phyloP scores from a whole-genome alignment of 1,284 basidiomycete species.

The Cryptococcus floricola region DNA sequence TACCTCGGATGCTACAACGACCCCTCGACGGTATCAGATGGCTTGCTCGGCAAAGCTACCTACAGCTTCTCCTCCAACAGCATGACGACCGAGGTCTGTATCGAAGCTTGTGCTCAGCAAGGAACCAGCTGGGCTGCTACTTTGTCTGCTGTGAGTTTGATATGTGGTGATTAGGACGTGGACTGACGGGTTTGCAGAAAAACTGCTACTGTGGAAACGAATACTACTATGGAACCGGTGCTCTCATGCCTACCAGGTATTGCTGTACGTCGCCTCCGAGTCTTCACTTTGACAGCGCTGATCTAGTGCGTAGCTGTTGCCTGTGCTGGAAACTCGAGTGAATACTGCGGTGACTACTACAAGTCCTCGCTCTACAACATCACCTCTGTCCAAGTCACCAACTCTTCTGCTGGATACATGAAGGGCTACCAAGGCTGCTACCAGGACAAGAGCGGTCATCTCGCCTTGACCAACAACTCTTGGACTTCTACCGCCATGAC shows the following conservation, averaged over 20 bases:
- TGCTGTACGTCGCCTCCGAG: slow-evolving; percentile 10
- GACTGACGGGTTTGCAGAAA: slow-evolving; percentile 5
- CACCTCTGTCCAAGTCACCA: neutral
- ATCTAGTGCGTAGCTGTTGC: neutral
- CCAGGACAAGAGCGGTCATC: slow-evolving; percentile 9
- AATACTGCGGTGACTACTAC: slow-evolving; percentile 5
- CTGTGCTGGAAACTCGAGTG: slow-evolving; percentile 5
- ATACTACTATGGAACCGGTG: slow-evolving; percentile 14
- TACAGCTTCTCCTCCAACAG: slow-evolving; percentile 11
- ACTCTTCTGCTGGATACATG: neutral
- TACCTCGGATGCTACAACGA: slow-evolving; percentile 3
- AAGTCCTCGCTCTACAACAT: slow-evolving; percentile 4
- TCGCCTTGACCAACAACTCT: slow-evolving; percentile 13
- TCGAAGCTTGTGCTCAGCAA: slow-evolving; percentile 2
- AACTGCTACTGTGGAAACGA: slow-evolving; percentile 18
- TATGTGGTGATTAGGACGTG: slow-evolving; percentile 14
- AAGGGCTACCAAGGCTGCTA: slow-evolving; percentile 14
- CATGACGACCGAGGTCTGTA: slow-evolving; percentile 8
- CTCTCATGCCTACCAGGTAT: slow-evolving; percentile 13
- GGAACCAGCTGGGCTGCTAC: slow-evolving; percentile 1
- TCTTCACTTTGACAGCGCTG: neutral
- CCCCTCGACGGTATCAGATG: slow-evolving; percentile 5
- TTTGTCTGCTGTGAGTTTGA: slow-evolving; percentile 2
- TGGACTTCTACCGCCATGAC: slow-evolving; percentile 18
- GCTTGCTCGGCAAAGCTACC: slow-evolving; percentile 6